phyloP scores from a whole-genome alignment of 1,284 basidiomycete genomes.

The Gymnopus androsaceus region DNA sequence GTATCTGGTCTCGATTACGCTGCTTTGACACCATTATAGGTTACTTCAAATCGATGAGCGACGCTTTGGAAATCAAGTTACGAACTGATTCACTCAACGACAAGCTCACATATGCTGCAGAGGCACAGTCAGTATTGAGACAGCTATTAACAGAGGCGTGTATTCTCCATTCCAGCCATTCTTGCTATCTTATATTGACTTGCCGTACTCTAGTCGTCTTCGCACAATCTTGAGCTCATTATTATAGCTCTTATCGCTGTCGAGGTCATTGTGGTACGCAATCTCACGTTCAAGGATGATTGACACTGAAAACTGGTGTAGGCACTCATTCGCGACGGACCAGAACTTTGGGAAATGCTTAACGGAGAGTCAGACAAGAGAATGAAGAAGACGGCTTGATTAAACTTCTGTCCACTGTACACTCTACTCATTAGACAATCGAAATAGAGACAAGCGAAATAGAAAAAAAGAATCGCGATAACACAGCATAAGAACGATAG shows the following conservation, averaged over 20 bases:
- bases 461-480: too few relatives aligned
- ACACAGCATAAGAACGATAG: too few relatives aligned
- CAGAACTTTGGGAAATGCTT: conserved; percentile 62
- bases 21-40: conserved; percentile 37
- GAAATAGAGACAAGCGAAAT: too few relatives aligned
- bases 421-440: too few relatives aligned
- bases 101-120: conserved; percentile 91
- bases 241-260: conserved; percentile 90
- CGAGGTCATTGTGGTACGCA: conserved; percentile 80
- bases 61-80: conserved; percentile 80
- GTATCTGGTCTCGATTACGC: neutral
- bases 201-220: conserved; percentile 60
- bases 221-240: conserved; percentile 88
- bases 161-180: neutral
- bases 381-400: neutral
- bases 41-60: conserved; percentile 82
- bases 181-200: neutral
- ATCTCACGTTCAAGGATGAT: neutral
- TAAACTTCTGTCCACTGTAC: neutral
- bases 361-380: neutral
- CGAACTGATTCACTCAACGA: conserved; percentile 83
- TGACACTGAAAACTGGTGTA: conserved; percentile 26
- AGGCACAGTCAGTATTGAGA: conserved; percentile 75
- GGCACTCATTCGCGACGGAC: conserved; percentile 63
- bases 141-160: conserved; percentile 78